A percentile compares a stretch with the other conserved stretches of the same genome.
phyloP scores from a whole-genome alignment of 179 eudicot species.

The Silene vulgaris region DNA sequence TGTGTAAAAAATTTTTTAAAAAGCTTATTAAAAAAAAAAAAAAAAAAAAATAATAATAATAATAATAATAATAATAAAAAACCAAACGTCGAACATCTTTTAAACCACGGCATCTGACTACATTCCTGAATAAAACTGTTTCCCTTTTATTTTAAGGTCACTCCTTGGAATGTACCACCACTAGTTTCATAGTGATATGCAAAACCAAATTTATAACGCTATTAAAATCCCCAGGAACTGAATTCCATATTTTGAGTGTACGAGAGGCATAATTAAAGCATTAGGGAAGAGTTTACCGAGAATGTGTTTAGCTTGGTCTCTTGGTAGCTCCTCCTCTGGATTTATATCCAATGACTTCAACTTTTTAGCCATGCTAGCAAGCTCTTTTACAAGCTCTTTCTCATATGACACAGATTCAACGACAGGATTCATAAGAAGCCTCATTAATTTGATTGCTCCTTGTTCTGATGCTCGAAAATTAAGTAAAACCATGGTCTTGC shows the following conservation, averaged over 20 bases:
- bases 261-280: not conserved
- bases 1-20: too few relatives aligned
- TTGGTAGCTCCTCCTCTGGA: constrained; percentile 54
- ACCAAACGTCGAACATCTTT: too few relatives aligned
- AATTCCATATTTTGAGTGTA: constrained; percentile 7
- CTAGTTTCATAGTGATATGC: not conserved
- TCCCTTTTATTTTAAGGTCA: not conserved
- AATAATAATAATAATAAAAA: too few relatives aligned
- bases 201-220: not conserved
- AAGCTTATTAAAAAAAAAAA: too few relatives aligned
- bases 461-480: constrained; percentile 63
- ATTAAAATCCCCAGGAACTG: not conserved
- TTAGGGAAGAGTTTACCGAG: constrained; percentile 44
- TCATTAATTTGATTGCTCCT: constrained; percentile 60
- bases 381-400: constrained; percentile 68
- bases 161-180: not conserved
- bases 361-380: constrained; percentile 53
- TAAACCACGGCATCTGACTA: not conserved
- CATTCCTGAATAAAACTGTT: not conserved
- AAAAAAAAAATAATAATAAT: too few relatives aligned
- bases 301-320: constrained; percentile 46
- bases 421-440: constrained; percentile 54
- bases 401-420: constrained; percentile 50
- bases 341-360: constrained; percentile 49
- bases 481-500: constrained; percentile 58